Base-by-base conservation (phyloP, 257 asterid genomes). In the Nicotiana tomentosiformis region DNA sequence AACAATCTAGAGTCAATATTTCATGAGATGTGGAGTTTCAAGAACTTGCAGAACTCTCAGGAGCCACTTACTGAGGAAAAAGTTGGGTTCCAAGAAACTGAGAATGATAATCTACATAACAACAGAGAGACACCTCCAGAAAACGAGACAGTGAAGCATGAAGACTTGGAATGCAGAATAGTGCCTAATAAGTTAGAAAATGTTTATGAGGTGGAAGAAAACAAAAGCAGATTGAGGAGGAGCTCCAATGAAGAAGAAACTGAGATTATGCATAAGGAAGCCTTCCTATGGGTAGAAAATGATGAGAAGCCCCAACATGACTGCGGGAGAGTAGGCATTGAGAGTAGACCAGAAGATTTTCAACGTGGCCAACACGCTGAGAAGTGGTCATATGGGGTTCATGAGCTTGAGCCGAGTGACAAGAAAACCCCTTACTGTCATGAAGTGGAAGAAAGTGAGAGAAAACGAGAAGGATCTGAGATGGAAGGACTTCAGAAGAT, bases 161-260 rank as follows among this genome's bases (percentile, higher is more conserved):
- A 82, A 60, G 80, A 39, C 49, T 51, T 66, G 78, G 86, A 83
- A 74, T 87, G 82, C 84, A 90, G 84, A 67, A 77, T 83, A 77
- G 84, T 35, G 51, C 86, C 79, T 43, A 78, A 37, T 64, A 56
- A 68, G 77, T 35, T 76, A 18, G 90, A 70, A 66, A 64, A 57
- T 84, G 86, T 81, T 46, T 60, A 77, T 67, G 81, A 61, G 16
- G 56, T 81, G 81, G 78, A 87, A 85, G 89, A 81, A 77, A 69
- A 79, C 84, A 77, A 55, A 81, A 83, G 60, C 82, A 82, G 67
- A 65, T 77, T 80, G 69, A 88, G 82, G 79, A 49, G 76, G 84
- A 62, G 77, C 39, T 56, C 30, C 76, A 87, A 85, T 81, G 92
- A 81, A 78, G 93, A 87, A 85, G 90, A 82, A 78, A 86, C 68